phyloP scores from a whole-genome alignment of 2,329 filamentous ascomycete species.

The Lachnellula hyalina region DNA sequence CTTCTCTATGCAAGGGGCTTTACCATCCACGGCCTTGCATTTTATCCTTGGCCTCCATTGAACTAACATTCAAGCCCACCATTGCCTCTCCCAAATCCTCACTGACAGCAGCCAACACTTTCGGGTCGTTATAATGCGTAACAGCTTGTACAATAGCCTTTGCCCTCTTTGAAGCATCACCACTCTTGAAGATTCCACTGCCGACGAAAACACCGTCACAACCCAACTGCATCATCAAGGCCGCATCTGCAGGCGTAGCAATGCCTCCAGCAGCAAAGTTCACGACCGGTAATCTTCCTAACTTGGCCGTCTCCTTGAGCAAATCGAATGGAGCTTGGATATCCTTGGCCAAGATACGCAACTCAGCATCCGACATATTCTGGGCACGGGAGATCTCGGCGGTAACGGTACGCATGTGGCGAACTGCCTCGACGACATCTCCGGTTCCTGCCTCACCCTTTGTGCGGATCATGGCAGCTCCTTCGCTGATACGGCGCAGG shows the following conservation, averaged over 20 bases:
- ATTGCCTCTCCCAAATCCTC: conserved; percentile 93
- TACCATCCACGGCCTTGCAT: conserved; percentile 84
- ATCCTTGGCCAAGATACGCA: conserved; percentile 75
- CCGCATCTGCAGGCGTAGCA: conserved; percentile 97
- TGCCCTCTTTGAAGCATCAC: conserved; percentile 82
- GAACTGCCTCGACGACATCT: conserved; percentile 93
- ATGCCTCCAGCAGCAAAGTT: conserved; percentile 98
- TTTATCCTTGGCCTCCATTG: conserved; percentile 74
- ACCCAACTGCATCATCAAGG: conserved; percentile 98
- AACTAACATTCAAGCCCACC: conserved; percentile 86
- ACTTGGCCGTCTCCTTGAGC: conserved; percentile 78
- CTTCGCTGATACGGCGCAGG: conserved; percentile 82
- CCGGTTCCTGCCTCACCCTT: conserved; percentile 98
- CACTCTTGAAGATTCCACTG: conserved; percentile 94
- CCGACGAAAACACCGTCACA: conserved; percentile 98
- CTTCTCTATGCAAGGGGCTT: conserved; percentile 4
- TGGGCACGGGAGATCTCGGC: conserved; percentile 70
- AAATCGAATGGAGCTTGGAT: conserved; percentile 73
- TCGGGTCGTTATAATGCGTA: conserved; percentile 81
- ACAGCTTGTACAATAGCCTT: conserved; percentile 93
- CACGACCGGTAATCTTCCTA: conserved; percentile 86
- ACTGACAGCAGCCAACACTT: conserved; percentile 81
- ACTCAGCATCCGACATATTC: conserved; percentile 61
- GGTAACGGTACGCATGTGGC: conserved; percentile 90
- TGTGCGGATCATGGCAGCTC: conserved; percentile 97